Evolutionary conservation across 139 green algal species (phyloP).

Genomic region (Pseudopediastrum boryanum): DNA sequence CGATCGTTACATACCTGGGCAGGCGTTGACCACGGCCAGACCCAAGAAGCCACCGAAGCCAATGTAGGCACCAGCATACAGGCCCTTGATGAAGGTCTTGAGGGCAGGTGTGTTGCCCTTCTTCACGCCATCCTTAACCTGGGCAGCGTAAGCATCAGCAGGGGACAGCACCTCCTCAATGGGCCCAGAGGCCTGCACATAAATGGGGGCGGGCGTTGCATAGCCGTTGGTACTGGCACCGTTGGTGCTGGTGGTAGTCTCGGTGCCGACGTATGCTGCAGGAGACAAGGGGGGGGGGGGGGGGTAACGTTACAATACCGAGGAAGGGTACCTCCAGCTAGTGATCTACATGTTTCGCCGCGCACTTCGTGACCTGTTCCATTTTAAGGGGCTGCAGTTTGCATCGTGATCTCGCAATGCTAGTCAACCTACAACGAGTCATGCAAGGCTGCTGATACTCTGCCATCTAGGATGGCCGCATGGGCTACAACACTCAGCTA

Average conservation of each 20-base stretch:
- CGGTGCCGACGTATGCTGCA: too few relatives aligned
- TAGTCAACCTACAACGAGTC: not conserved
- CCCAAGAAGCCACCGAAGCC: constrained; percentile 59
- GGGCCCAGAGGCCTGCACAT: constrained; percentile 28
- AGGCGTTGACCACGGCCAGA: constrained; percentile 35
- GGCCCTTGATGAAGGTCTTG: constrained; percentile 48
- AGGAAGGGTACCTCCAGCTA: too few relatives aligned
- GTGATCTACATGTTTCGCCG: too few relatives aligned
- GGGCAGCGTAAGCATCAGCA: constrained; percentile 38
- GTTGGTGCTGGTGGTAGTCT: constrained; percentile 13
- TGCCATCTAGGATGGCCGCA: not conserved
- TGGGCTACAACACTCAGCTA: not conserved
- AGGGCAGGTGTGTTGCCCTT: constrained; percentile 25
- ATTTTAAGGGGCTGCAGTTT: not conserved
- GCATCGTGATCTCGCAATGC: not conserved
- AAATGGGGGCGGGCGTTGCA: constrained; percentile 13
- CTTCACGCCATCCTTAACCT: constrained; percentile 35
- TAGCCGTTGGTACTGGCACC: not conserved
- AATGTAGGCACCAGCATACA: constrained; percentile 62
- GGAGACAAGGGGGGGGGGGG: too few relatives aligned
- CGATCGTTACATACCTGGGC: constrained; percentile 36
- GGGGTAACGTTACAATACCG: too few relatives aligned
- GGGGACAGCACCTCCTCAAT: constrained; percentile 37
- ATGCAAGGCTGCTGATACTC: not conserved
- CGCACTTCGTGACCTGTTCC: too few relatives aligned